Conservation (phyloP, 2,329 filamentous ascomycete species). For the Colletotrichum sp. region DNA sequence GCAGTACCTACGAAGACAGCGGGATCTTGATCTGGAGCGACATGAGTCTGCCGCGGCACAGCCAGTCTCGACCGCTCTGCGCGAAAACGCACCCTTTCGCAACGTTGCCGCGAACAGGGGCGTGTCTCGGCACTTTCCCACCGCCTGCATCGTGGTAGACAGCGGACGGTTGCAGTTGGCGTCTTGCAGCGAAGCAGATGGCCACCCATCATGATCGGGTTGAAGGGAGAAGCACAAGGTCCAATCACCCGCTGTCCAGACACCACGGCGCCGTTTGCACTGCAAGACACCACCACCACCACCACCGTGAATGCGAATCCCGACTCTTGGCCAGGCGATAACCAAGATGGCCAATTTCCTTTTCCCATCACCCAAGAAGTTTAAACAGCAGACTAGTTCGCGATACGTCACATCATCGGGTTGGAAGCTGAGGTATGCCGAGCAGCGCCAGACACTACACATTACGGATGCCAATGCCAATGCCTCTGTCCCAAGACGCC, state of each 20-base stretch:
- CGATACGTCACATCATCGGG: neutral
- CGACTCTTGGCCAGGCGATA: neutral
- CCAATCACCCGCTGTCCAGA: neutral
- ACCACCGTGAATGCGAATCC: no score
- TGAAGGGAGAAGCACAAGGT: neutral
- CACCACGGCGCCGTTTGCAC: neutral
- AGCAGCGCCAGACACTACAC: neutral
- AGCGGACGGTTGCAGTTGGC: neutral
- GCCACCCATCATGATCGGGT: neutral
- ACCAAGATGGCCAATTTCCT: neutral
- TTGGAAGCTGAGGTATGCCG: conserved; percentile 1
- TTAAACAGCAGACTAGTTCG: rapidly evolving
- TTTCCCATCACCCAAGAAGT: neutral
- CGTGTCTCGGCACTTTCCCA: neutral
- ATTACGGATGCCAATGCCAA: neutral
- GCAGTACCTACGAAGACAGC: no score
- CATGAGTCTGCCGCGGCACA: neutral
- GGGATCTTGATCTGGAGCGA: neutral
- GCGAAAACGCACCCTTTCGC: neutral
- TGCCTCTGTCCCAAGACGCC: neutral
- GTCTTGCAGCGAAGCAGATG: neutral
- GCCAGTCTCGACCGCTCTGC: neutral
- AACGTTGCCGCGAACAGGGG: neutral
- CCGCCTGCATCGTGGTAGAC: neutral
- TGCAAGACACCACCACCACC: neutral